phyloP scores from a whole-genome alignment of 2,329 filamentous ascomycete genomes.

The Capronia epimyces region DNA sequence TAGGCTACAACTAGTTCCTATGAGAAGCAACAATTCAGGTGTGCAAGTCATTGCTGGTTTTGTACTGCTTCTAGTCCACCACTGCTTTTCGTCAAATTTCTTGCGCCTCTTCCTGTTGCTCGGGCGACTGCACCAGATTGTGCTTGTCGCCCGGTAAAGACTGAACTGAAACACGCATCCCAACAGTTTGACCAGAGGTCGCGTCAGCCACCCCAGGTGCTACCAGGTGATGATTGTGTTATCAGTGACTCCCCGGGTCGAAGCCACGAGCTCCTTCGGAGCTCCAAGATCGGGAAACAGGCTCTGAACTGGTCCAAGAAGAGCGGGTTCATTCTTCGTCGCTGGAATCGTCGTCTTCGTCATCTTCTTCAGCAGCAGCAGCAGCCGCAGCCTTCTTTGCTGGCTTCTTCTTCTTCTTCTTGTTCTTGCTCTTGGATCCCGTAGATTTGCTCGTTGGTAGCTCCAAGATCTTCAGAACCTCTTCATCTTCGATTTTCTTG shows the following conservation, averaged over 20 bases:
- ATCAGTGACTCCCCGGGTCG: background rate
- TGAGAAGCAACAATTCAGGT: background rate
- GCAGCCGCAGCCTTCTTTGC: slow-evolving; percentile 41
- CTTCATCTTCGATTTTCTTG: slow-evolving; percentile 96
- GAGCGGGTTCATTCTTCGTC: slow-evolving; percentile 38
- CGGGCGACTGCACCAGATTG: background rate
- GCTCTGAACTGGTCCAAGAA: background rate
- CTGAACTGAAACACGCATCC: slow-evolving; percentile 15
- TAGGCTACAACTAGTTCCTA: background rate
- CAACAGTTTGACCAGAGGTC: slow-evolving; percentile 10
- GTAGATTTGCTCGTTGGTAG: slow-evolving; percentile 65
- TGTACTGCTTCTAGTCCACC: background rate
- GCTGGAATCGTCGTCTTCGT: slow-evolving; percentile 37
- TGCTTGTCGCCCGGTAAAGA: background rate
- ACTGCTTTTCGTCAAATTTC: background rate
- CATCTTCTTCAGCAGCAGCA: slow-evolving; percentile 35
- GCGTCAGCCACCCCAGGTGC: slow-evolving; percentile 5
- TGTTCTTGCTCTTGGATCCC: slow-evolving; percentile 72
- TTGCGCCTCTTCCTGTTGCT: background rate
- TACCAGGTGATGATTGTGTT: background rate
- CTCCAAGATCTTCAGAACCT: slow-evolving; percentile 89
- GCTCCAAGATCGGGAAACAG: background rate
- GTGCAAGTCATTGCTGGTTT: background rate
- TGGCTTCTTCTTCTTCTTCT: slow-evolving; percentile 81
- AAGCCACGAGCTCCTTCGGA: background rate